Conservation (phyloP, 2,329 filamentous ascomycete species). For the Ascochyta viciae-villosae region DNA sequence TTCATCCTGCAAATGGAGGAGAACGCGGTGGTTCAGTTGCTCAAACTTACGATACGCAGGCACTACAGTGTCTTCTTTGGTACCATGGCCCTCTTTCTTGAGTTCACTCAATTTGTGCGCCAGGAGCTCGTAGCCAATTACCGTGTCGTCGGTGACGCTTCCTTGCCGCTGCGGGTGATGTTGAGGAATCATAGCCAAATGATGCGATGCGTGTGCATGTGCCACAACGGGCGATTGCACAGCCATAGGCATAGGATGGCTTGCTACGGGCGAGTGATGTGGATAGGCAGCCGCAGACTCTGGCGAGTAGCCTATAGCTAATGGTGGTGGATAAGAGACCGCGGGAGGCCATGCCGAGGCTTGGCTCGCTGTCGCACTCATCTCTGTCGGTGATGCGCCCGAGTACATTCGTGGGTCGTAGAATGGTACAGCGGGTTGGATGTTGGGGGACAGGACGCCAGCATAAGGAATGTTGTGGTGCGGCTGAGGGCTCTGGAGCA, state of each 20-base stretch:
- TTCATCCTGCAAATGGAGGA: constrained; percentile 87
- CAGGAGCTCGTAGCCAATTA: constrained; percentile 49
- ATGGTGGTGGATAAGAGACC: constrained; percentile 31
- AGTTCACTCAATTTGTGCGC: constrained; percentile 46
- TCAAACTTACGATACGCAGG: constrained; percentile 87
- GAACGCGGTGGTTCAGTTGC: constrained; percentile 78
- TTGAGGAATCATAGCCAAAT: constrained; percentile 34
- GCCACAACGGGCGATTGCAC: constrained; percentile 31
- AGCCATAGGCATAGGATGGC: constrained; percentile 32
- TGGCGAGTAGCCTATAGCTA: constrained; percentile 36
- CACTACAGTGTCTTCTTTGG: constrained; percentile 26
- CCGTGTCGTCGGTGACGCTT: constrained; percentile 35
- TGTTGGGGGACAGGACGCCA: constrained; percentile 32
- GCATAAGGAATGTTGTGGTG: constrained; percentile 41
- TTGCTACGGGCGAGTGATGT: constrained; percentile 32
- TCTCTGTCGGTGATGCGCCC: constrained; percentile 32
- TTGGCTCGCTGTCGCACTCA: constrained; percentile 27
- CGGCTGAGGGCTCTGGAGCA: constrained; percentile 47
- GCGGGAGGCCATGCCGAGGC: constrained; percentile 32
- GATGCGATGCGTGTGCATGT: constrained; percentile 29
- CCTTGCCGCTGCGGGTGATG: constrained; percentile 33
- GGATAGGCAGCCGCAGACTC: constrained; percentile 36
- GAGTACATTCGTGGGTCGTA: constrained; percentile 38
- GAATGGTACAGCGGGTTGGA: constrained; percentile 35
- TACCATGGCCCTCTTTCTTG: constrained; percentile 31